phyloP scores from a whole-genome alignment of 352 stramenopile genomes.

The Phytophthora crassamura region DNA sequence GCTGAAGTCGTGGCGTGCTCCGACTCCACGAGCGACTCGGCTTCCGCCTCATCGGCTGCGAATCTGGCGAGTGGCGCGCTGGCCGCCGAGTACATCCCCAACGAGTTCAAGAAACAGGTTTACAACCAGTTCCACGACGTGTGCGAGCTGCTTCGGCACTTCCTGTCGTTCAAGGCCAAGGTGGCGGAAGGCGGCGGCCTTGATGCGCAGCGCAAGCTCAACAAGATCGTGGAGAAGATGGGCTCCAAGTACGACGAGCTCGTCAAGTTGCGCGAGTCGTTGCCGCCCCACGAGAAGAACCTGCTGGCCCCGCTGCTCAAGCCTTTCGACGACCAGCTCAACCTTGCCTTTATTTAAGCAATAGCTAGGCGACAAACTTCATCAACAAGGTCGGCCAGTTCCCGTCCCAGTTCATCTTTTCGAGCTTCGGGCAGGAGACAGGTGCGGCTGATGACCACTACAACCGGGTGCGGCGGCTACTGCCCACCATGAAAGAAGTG shows the following conservation, averaged over 20 bases:
- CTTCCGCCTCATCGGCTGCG: conserved; percentile 57
- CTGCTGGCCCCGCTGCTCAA: conserved; percentile 83
- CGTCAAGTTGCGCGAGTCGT: conserved; percentile 77
- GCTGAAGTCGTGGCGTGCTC: conserved; percentile 71
- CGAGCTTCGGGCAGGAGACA: too few relatives aligned
- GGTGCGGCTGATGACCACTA: too few relatives aligned
- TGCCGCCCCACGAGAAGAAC: conserved; percentile 87
- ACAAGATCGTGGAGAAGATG: conserved; percentile 89
- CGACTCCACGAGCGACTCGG: conserved; percentile 59
- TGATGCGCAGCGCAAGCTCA: conserved; percentile 79
- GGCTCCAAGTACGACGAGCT: conserved; percentile 89
- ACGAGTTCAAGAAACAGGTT: conserved; percentile 89
- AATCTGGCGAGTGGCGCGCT: conserved; percentile 61
- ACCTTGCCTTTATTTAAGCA: conserved; percentile 90
- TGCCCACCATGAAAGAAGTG: too few relatives aligned
- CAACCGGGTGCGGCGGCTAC: too few relatives aligned
- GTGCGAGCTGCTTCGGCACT: conserved; percentile 84
- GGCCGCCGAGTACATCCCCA: conserved; percentile 79
- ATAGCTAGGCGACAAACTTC: too few relatives aligned
- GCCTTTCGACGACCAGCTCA: conserved; percentile 88
- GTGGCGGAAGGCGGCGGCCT: conserved; percentile 56
- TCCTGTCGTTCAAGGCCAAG: conserved; percentile 82
- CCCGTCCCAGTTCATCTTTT: too few relatives aligned
- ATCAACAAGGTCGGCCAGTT: too few relatives aligned
- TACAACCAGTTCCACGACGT: conserved; percentile 90